Evolutionary conservation across 208 protist genomes (phyloP), one percentile per base, ranked within the genome.

Genomic region (Leptomonas pyrrhocoris): DNA sequence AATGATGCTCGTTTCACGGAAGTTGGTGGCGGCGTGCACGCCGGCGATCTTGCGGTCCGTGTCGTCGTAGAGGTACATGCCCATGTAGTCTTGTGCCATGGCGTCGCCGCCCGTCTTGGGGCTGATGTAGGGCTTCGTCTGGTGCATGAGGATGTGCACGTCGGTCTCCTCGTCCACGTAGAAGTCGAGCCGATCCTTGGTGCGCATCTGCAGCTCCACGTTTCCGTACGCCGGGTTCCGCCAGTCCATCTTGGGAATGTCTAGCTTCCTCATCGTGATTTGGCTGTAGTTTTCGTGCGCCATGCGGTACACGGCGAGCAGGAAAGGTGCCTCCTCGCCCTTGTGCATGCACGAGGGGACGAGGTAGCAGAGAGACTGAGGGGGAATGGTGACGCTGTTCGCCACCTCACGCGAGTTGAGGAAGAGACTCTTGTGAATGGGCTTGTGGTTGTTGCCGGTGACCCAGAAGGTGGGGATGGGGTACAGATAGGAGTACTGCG

Each of bases 21-120:
- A 95, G 72, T 95, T 95, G 16, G 86, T 95, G 8, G 89, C 89
- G 0, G 81, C 79, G 50, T 87, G 77, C 38, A 93, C 84, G 53
- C 84, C 86, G 59, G 59, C 63, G n/a, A 95, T 81, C 48, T 83
- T 84, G 34, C 77, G 56, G 62, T 93, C 81, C 19, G 77, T 76
- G 56, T 84, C 79, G 61, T 91, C 79, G 81, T 95, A 93, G n/a
- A 95, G 78, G 80, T 95, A 95, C 78, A 92, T 84, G 49, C 89
- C 89, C 67, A 92, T 80, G 66, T 87, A 95, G 60, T 88, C 80
- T 65, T 91, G 74, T 23, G 79, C 77, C 83, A 91, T 93, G 21
- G 85, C 81, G 69, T 95, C 83, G 50, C 81, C 76, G 21, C 79
- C 80, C 1, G 64, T 78, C 53, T 83, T 77, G 21, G 80, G 61